A percentile compares a stretch with the other conserved stretches of the same genome.
Conservation (phyloP, 108 stramenopile species). For the Schizochytrium sp. region DNA sequence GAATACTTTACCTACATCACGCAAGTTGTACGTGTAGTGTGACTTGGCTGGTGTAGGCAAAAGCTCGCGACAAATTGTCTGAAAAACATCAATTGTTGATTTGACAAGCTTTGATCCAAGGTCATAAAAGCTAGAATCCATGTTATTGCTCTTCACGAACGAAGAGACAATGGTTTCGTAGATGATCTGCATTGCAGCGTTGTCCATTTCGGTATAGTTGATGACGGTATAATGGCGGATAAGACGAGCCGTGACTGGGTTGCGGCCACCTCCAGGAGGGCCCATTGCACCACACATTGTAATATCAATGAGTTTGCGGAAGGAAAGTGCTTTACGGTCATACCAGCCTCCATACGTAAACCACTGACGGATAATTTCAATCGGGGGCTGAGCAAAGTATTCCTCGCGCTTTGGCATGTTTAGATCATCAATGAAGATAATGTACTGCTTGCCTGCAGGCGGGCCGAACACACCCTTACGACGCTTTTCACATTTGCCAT, state of each 20-base stretch:
- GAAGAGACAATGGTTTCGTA: conserved; percentile 76
- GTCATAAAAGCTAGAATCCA: conserved; percentile 64
- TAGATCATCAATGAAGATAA: conserved; percentile 79
- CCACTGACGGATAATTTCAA: conserved; percentile 82
- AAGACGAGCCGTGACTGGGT: conserved; percentile 77
- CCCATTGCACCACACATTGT: conserved; percentile 80
- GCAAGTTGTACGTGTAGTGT: conserved; percentile 84
- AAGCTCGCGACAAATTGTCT: conserved; percentile 73
- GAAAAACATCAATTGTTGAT: conserved; percentile 73
- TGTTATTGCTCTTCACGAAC: conserved; percentile 68
- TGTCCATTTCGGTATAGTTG: conserved; percentile 79
- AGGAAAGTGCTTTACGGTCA: conserved; percentile 78
- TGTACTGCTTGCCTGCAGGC: conserved; percentile 76
- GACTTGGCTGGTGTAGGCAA: conserved; percentile 77
- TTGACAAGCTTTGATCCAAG: conserved; percentile 65
- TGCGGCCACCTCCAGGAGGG: conserved; percentile 79
- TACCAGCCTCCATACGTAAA: conserved; percentile 81
- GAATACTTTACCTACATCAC: conserved; percentile 81
- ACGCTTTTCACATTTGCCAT: conserved; percentile 80
- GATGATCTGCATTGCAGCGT: conserved; percentile 73
- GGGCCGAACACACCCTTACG: conserved; percentile 81
- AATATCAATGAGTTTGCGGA: conserved; percentile 79
- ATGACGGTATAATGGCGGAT: conserved; percentile 80
- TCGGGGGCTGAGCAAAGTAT: conserved; percentile 80
- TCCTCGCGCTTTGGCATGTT: conserved; percentile 82